Evolutionary conservation across 257 asterid species (phyloP).

Genomic region (Forsythia viridissima): DNA sequence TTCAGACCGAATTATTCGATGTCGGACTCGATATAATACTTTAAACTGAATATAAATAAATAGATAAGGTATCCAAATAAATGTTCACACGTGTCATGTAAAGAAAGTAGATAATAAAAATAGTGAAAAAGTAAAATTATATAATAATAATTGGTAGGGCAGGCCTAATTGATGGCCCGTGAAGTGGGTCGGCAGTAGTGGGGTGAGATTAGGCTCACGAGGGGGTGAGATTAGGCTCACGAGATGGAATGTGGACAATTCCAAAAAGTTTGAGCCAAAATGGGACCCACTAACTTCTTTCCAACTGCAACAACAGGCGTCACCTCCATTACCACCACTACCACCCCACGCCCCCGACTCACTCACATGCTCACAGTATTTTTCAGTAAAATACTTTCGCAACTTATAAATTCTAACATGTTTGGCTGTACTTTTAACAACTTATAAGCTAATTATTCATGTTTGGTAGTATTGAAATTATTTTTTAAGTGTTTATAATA

Average conservation of each 20-base stretch:
- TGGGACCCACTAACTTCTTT: conserved; percentile 38
- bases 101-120: too few species aligned
- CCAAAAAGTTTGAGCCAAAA: not conserved
- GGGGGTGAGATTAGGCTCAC: conserved; percentile 37
- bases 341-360: not conserved
- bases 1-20: too few species aligned
- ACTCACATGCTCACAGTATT: conserved; percentile 30
- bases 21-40: too few species aligned
- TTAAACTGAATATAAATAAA: too few species aligned
- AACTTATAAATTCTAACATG: too few species aligned
- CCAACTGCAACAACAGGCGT: conserved; percentile 28
- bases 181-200: conserved; percentile 67
- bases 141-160: conserved; percentile 23
- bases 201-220: conserved; percentile 38
- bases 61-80: too few species aligned
- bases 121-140: too few species aligned
- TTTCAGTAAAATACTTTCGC: not conserved
- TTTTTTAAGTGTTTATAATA: too few species aligned
- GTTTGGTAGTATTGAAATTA: too few species aligned
- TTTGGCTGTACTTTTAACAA: too few species aligned
- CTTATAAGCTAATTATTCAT: too few species aligned
- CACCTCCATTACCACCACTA: not conserved
- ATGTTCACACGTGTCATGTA: too few species aligned
- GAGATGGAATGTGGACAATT: conserved; percentile 33
- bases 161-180: conserved; percentile 38